Conservation (phyloP, 176 grass and related monocot genomes). For the Carex pumila region DNA sequence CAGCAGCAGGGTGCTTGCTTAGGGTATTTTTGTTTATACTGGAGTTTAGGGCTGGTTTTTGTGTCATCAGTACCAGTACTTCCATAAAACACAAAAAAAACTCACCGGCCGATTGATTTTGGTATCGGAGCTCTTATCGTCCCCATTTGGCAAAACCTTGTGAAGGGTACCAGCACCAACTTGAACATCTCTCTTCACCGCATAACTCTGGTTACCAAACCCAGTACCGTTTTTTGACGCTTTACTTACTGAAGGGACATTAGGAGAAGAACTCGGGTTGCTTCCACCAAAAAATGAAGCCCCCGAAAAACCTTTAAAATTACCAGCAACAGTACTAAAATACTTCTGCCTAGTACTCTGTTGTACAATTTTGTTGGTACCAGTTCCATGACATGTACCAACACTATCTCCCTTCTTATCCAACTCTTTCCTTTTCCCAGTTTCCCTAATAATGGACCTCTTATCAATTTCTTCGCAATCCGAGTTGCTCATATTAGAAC, state of each 20-base stretch:
- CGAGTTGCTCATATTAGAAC: constrained; percentile 86
- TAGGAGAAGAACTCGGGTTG: constrained; percentile 31
- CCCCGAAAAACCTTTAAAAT: constrained; percentile 52
- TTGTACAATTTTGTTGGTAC: constrained; percentile 14
- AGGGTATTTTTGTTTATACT: neutral
- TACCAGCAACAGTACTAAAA: constrained; percentile 56
- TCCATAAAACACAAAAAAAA: constrained; percentile 22
- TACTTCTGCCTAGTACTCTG: constrained; percentile 46
- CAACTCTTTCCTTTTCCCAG: constrained; percentile 37
- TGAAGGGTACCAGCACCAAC: constrained; percentile 19
- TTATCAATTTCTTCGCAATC: constrained; percentile 72
- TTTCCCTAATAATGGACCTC: constrained; percentile 35
- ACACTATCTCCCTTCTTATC: constrained; percentile 44
- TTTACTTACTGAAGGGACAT: constrained; percentile 38
- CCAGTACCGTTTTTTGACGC: constrained; percentile 20
- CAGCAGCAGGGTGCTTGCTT: neutral
- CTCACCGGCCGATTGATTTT: constrained; percentile 57
- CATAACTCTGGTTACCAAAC: constrained; percentile 35
- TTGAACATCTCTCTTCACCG: constrained; percentile 46
- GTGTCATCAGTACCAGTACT: neutral
- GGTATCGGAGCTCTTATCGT: constrained; percentile 35
- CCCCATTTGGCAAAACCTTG: constrained; percentile 47
- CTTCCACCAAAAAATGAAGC: constrained; percentile 67
- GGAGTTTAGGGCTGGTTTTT: neutral
- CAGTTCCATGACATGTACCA: constrained; percentile 11